phyloP scores from a whole-genome alignment of 441 rosid species.

The Erodium trifolium region DNA sequence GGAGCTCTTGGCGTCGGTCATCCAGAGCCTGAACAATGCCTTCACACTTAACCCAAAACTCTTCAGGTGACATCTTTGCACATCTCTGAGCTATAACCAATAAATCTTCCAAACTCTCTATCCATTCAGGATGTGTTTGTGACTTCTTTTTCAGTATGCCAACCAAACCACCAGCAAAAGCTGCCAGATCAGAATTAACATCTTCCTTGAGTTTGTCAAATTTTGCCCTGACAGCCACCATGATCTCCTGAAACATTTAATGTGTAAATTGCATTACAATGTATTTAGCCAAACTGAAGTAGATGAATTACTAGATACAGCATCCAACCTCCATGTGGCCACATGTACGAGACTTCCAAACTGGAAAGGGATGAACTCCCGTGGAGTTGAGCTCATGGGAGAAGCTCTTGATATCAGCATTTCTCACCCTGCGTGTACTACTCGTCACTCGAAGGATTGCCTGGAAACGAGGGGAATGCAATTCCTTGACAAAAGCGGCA shows the following conservation, averaged over 20 bases:
- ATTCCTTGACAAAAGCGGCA: conserved; percentile 65
- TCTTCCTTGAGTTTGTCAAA: conserved; percentile 89
- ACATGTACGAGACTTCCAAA: conserved; percentile 77
- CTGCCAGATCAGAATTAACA: conserved; percentile 81
- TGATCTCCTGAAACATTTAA: conserved; percentile 49
- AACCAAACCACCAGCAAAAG: conserved; percentile 85
- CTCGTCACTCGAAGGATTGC: conserved; percentile 66
- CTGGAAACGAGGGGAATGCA: conserved; percentile 83
- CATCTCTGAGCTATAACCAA: conserved; percentile 67
- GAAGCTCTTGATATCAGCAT: conserved; percentile 84
- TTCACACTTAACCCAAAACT: conserved; percentile 90
- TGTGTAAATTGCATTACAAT: neutral
- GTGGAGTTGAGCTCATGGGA: conserved; percentile 97
- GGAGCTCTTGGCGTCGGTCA: conserved; percentile 87
- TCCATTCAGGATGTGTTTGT: conserved; percentile 57
- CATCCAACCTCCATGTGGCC: conserved; percentile 80
- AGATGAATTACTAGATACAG: neutral
- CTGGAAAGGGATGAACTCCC: conserved; percentile 89
- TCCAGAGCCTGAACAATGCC: conserved; percentile 78
- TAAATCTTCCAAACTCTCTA: conserved; percentile 69
- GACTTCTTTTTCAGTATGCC: conserved; percentile 62
- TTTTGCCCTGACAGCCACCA: conserved; percentile 73
- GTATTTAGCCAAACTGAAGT: neutral
- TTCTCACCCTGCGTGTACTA: conserved; percentile 66
- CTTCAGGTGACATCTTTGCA: conserved; percentile 70